Percentiles rank a stretch among this genome's conserved stretches.
phyloP scores from a whole-genome alignment of 1,284 basidiomycete genomes.

The Ustilago vetiveriae region DNA sequence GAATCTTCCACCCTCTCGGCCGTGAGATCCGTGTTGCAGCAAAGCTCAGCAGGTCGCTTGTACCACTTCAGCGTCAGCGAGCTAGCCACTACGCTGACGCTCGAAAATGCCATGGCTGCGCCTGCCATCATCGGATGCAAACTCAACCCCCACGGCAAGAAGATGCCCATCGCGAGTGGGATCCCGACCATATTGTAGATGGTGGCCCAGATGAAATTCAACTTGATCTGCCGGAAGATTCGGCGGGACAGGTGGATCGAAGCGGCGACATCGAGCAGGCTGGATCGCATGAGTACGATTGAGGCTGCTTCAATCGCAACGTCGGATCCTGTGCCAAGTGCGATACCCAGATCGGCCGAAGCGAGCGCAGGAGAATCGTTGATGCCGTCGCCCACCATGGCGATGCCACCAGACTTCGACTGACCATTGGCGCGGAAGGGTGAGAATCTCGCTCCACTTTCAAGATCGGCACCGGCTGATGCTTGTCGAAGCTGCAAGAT shows the following conservation, averaged over 20 bases:
- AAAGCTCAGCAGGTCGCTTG: slow-evolving; percentile 61
- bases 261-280: slow-evolving; percentile 94
- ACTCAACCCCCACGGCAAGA: slow-evolving; percentile 89
- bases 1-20: slow-evolving; percentile 5
- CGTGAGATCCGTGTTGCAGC: neutral
- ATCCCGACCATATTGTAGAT: slow-evolving; percentile 91
- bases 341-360: slow-evolving; percentile 92
- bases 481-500: slow-evolving; percentile 68
- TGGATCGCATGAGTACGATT: slow-evolving; percentile 94
- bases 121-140: slow-evolving; percentile 98
- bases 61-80: slow-evolving; percentile 79
- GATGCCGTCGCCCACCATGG: slow-evolving; percentile 95
- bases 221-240: slow-evolving; percentile 88
- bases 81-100: slow-evolving; percentile 91
- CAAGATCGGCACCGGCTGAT: slow-evolving; percentile 37
- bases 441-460: slow-evolving; percentile 24
- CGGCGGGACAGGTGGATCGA: slow-evolving; percentile 87
- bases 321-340: slow-evolving; percentile 91
- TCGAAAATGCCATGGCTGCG: slow-evolving; percentile 96
- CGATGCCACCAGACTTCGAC: slow-evolving; percentile 39
- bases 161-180: slow-evolving; percentile 97
- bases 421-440: slow-evolving; percentile 23
- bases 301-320: slow-evolving; percentile 98
- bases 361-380: slow-evolving; percentile 98
- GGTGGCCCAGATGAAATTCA: slow-evolving; percentile 70